Percentiles rank a stretch among this genome's conserved stretches.
Conservation (phyloP, 1,139 yeast genomes). For the Geotrichum phurueaensis region DNA sequence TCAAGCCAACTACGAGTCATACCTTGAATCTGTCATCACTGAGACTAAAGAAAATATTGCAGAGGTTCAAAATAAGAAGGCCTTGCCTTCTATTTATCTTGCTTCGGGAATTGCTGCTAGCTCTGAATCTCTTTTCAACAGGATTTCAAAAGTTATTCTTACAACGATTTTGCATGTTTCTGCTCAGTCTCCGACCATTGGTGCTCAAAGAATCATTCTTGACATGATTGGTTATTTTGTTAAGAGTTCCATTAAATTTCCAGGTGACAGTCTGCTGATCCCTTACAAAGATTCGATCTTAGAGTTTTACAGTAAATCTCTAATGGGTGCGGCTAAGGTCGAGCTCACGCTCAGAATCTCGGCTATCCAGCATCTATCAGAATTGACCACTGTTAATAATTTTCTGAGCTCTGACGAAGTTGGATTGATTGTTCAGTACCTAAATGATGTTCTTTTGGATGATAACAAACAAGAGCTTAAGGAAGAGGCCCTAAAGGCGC, state of each 20-base stretch:
- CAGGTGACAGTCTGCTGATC: conserved; percentile 34
- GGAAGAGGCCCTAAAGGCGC: conserved; percentile 45
- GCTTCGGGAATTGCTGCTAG: conserved; percentile 51
- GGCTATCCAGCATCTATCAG: conserved; percentile 58
- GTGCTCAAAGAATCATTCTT: conserved; percentile 56
- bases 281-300: conserved; percentile 59
- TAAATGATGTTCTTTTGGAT: conserved; percentile 56
- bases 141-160: conserved; percentile 39
- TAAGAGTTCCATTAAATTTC: conserved; percentile 32
- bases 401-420: conserved; percentile 52
- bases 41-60: conserved; percentile 55
- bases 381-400: conserved; percentile 43
- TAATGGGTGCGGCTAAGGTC: conserved; percentile 57
- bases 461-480: conserved; percentile 34
- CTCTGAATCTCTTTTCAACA: conserved; percentile 42
- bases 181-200: conserved; percentile 38
- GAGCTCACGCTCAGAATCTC: conserved; percentile 66
- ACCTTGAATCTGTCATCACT: conserved; percentile 36
- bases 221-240: conserved; percentile 47
- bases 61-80: conserved; percentile 17
- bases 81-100: conserved; percentile 31
- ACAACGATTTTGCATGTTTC: conserved; percentile 36
- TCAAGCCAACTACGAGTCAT: conserved; percentile 23
- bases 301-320: conserved; percentile 57
- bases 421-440: conserved; percentile 57